phyloP scores from a whole-genome alignment of 768 basidiomycete species.

The Termitomyces sp. region DNA sequence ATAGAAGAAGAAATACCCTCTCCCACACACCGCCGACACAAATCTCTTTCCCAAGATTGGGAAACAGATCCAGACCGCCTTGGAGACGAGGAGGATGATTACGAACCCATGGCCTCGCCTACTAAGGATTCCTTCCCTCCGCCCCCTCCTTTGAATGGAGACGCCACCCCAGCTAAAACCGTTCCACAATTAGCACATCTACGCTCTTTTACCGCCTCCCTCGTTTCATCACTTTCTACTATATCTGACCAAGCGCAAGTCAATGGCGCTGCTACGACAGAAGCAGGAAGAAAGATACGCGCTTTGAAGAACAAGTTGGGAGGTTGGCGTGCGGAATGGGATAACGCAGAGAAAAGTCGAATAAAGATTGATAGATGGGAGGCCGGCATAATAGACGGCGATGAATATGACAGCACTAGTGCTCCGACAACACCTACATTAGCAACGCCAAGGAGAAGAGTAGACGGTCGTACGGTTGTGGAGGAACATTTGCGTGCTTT shows the following conservation, averaged over 20 bases:
- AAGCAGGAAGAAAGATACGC: conserved; percentile 83
- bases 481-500: conserved; percentile 77
- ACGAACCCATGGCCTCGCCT: conserved; percentile 46
- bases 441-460: conserved; percentile 33
- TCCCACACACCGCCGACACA: conserved; percentile 22
- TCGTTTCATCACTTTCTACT: conserved; percentile 69
- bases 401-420: conserved; percentile 23
- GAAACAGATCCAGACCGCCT: conserved; percentile 56
- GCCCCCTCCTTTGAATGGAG: conserved; percentile 44
- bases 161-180: conserved; percentile 54
- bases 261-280: conserved; percentile 79
- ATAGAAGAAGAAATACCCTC: conserved; percentile 36
- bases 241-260: conserved; percentile 89
- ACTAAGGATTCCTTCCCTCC: conserved; percentile 57
- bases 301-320: conserved; percentile 81
- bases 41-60: conserved; percentile 49
- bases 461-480: conserved; percentile 73
- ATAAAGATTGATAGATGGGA: conserved; percentile 81
- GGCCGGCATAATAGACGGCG: conserved; percentile 48
- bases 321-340: conserved; percentile 79
- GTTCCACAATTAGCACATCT: conserved; percentile 69
- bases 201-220: conserved; percentile 69
- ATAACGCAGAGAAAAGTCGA: conserved; percentile 80
- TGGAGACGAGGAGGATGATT: conserved; percentile 45
- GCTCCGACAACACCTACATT: conserved; percentile 28